Base-by-base conservation (phyloP, 352 stramenopile genomes). In the Aphanomyces invadans region DNA sequence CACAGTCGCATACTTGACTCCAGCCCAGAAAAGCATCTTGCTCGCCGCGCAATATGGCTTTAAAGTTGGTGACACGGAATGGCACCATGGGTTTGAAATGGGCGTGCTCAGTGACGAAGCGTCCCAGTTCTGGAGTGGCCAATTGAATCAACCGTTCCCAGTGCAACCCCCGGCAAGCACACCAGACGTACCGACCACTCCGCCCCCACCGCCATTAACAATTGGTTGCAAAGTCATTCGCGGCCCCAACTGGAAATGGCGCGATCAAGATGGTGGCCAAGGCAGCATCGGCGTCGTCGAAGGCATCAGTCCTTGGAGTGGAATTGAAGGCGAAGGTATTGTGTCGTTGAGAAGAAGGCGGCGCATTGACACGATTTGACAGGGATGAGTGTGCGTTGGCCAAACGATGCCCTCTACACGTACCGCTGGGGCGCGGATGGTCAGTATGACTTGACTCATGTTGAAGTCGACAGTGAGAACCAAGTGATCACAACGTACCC, bases 161-260 rank as follows among this genome's bases (percentile, higher is more conserved):
- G 62, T 92, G 10, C 68, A 71, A 1, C 69, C 19, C 29, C 33
- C 52, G 12, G 17, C 33, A 7, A 26, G 11, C 28, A 26, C 12
- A 36, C 5, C 19, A 11, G 62, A 70, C 29, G 39, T 19, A 38
- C n/a, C 80, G 23, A 74, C 15, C 7, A 15, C 15, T 15, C 21
- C 49, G 11, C 49, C 49, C 12, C 49, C 49, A 7, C 80, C 80
- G 0, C 76, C 89, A 38, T 73, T 95, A 1, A 82, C 75, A 12
- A 81, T 96, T 23, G 88, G 88, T 1, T 92, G 83, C 68, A 88
- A 90, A 48, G 88, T 96, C 15, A 89, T 91, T 71, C 86, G 88
- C n/a, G 88, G 88, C 33, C 88, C 88, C 19, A 90, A 92, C 69
- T 95, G 87, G 87, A 95, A 94, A 70, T 93, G 87, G 86, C 74